These are phyloP conservation scores for Exophiala bonariae DNA, from an alignment of 2,329 filamentous ascomycete species.

Conservation along the genomic window DNA sequence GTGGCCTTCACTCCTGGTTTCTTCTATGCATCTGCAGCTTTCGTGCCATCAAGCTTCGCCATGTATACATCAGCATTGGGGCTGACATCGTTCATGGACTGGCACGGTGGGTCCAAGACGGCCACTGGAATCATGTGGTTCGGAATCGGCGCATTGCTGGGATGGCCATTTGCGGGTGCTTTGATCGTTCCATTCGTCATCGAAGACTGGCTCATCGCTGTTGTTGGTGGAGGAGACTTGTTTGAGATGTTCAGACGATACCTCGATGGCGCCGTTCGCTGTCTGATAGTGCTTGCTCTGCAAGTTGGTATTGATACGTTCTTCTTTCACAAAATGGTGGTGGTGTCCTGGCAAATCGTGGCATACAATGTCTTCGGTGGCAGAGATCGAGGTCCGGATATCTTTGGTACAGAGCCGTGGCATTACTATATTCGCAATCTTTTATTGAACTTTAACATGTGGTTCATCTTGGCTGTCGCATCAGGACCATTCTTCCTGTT, in stretches of 20 bases:
- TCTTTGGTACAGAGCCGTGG: slow-evolving; percentile 97
- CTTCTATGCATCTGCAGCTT: slow-evolving; percentile 86
- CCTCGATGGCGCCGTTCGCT: slow-evolving; percentile 66
- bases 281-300: slow-evolving; percentile 63
- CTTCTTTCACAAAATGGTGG: slow-evolving; percentile 76
- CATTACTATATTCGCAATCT: slow-evolving; percentile 94
- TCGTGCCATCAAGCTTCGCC: slow-evolving; percentile 89
- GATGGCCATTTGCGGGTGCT: slow-evolving; percentile 91
- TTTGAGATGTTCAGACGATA: slow-evolving; percentile 62
- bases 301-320: slow-evolving; percentile 75
- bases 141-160: slow-evolving; percentile 77
- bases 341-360: slow-evolving; percentile 90
- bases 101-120: slow-evolving; percentile 75
- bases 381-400: slow-evolving; percentile 74
- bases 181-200: slow-evolving; percentile 76
- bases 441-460: slow-evolving; percentile 90
- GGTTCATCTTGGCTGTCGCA: slow-evolving; percentile 78
- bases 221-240: slow-evolving; percentile 54
- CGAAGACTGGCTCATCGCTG: slow-evolving; percentile 67
- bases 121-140: slow-evolving; percentile 88
- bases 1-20: slow-evolving; percentile 82
- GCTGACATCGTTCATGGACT: slow-evolving; percentile 86
- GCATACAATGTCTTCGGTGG: slow-evolving; percentile 91
- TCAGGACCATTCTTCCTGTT: slow-evolving; percentile 73
- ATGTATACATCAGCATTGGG: slow-evolving; percentile 94